A percentile compares a stretch with the other conserved stretches of the same genome.
Evolutionary conservation across 2,329 filamentous ascomycete genomes (phyloP).

Genomic region (Phoma herbarum): DNA sequence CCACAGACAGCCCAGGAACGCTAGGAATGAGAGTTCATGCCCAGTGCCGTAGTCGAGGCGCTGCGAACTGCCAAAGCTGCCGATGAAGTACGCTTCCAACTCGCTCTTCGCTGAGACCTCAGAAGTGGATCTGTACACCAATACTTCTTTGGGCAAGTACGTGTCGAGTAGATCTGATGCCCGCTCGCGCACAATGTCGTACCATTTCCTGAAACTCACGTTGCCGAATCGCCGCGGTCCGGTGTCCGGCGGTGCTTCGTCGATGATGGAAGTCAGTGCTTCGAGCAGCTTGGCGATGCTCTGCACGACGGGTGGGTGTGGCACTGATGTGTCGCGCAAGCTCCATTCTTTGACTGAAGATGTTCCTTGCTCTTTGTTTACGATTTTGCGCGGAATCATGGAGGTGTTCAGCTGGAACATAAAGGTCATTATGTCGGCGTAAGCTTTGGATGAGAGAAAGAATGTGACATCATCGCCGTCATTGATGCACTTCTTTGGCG

Average conservation of each 20-base stretch:
- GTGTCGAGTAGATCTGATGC: slow-evolving; percentile 65
- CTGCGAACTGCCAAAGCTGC: slow-evolving; percentile 86
- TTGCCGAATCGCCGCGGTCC: slow-evolving; percentile 94
- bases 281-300: slow-evolving; percentile 72
- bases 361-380: slow-evolving; percentile 48
- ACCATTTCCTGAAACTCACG: slow-evolving; percentile 87
- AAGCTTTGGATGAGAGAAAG: slow-evolving; percentile 83
- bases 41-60: slow-evolving; percentile 95
- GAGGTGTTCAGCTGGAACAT: slow-evolving; percentile 89
- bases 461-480: slow-evolving; percentile 80
- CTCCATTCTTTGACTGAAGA: slow-evolving; percentile 63
- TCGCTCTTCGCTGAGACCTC: slow-evolving; percentile 67
- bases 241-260: slow-evolving; percentile 81
- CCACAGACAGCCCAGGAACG: slow-evolving; percentile 90
- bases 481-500: slow-evolving; percentile 82
- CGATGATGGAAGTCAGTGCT: slow-evolving; percentile 71
- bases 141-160: slow-evolving; percentile 62
- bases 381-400: slow-evolving; percentile 74
- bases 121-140: slow-evolving; percentile 45
- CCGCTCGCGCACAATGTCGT: slow-evolving; percentile 70
- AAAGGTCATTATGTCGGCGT: slow-evolving; percentile 86
- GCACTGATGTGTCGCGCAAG: slow-evolving; percentile 53
- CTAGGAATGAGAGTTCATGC: slow-evolving; percentile 93
- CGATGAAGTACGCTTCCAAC: slow-evolving; percentile 79
- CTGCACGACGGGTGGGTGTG: slow-evolving; percentile 66